Base-by-base conservation (phyloP, 2,329 filamentous ascomycete species). In the Botryotinia globosa region DNA sequence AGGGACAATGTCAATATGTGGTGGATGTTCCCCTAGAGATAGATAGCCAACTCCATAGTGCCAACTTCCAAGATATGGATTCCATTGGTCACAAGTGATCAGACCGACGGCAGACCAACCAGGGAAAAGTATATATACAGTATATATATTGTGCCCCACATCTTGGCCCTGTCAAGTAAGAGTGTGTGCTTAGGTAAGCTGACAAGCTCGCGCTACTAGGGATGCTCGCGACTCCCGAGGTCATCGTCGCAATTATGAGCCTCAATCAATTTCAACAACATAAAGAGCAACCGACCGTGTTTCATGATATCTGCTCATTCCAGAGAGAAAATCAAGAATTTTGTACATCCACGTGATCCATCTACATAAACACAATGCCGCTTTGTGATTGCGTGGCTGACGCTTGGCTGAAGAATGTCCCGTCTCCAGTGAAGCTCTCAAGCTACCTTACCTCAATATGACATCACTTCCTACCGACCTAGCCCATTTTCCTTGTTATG, bases 311-410 rank as follows among this genome's bases (percentile, higher is more conserved):
- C 48, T n/a, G 14, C 48, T 16, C 32, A 61, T 37, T 42, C 12
- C 0, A 48, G 44, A 51, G 25, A 16, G 8, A 7, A 54, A 66
- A 66, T 51, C 45, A 66, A 54, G 45, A 45, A 66, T 39, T 54
- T 39, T 29, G 22, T n/a, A 39, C 34, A 62, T n/a, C n/a, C n/a
- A n/a, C n/a, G n/a, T n/a, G n/a, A n/a, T n/a, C n/a, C n/a, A n/a
- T n/a, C 2, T 20, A 34, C 22, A 25, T n/a, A 25, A 65, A 66
- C 16, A 22, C 64, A 66, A n/a, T 66, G 9, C 45, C 45, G 32
- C 64, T 39, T 29, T n/a, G 64, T 66, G 64, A 39, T 66, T 54
- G 45, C 32, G 64, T 66, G 64, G 64, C 64, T 66, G 64, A 66
- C n/a, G 45, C 64, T 66, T 66, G 64, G 45, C 64, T 25, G 62